Evolutionary conservation across 148 eudicot species (phyloP), one percentile per base, ranked within the genome.

Genomic region (Silene conica): DNA sequence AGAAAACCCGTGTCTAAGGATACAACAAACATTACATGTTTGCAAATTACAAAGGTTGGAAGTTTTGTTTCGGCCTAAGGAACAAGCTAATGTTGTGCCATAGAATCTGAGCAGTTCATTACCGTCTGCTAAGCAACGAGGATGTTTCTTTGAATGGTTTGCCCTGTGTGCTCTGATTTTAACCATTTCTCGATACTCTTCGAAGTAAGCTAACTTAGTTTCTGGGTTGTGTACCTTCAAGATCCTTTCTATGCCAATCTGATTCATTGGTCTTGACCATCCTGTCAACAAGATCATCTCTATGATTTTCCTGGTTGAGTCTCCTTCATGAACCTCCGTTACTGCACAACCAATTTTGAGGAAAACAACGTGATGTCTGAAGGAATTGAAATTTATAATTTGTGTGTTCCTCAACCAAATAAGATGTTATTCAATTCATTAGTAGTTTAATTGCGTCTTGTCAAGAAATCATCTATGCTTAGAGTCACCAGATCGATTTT

Each of bases 41-140:
- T 84, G 80, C 25, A 82, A 76, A 59, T 63, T 83, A 73, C 97
- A 91, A 50, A 91, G 84, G 66, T 82, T 80, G 6, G 86, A 81
- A 0, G 89, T 82, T 22, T 85, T 85, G 55, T 83, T 80, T 14
- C 41, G 45, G 71, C 92, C 97, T 1, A 91, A 83, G n/a, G 85
- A 43, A 73, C 97, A 91, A 25, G 86, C 80, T 4, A 86, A 63
- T 1, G 89, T 79, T 60, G 97, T 81, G 38, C 91, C 93, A 38
- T 89, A 74, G 83, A 89, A 91, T 68, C 97, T 86, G 19, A 91
- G 75, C 19, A 91, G 86, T 78, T 91, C 97, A 43, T 91, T 91
- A 1, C 97, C 97, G 73, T 91, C 93, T 0, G 93, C 97, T n/a
- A 87, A 62, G 80, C 92, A 89, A 34, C 97, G 89, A 0, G 93